Percentiles rank a stretch among this genome's conserved stretches.
Conservation (phyloP, 1,284 basidiomycete genomes). For the Stereum hirsutum region DNA sequence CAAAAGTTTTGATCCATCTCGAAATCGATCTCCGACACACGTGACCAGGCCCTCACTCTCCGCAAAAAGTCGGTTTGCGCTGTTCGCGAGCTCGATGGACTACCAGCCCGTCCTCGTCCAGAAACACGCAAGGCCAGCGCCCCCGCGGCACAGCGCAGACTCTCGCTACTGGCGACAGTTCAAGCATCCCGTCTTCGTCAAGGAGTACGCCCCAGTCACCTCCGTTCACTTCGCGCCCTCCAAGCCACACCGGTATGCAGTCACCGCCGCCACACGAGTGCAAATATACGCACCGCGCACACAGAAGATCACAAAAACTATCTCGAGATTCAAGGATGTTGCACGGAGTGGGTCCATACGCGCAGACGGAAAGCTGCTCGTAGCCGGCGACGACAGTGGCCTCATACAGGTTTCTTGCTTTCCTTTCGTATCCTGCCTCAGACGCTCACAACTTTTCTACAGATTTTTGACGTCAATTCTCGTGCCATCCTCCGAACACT, state of each 20-base stretch:
- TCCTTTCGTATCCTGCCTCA: background rate
- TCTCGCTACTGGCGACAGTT: slow-evolving; percentile 77
- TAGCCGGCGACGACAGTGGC: slow-evolving; percentile 93
- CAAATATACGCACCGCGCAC: slow-evolving; percentile 96
- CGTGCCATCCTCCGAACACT: slow-evolving; percentile 91
- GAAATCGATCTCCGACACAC: slow-evolving; percentile 8
- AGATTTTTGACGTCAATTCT: slow-evolving; percentile 94
- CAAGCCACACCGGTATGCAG: slow-evolving; percentile 88
- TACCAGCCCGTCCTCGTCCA: slow-evolving; percentile 70
- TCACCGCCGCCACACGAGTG: slow-evolving; percentile 89
- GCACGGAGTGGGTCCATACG: slow-evolving; percentile 85
- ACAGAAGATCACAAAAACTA: slow-evolving; percentile 92
- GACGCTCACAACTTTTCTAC: background rate
- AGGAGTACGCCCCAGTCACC: slow-evolving; percentile 91
- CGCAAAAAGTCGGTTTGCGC: background rate
- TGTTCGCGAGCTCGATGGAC: slow-evolving; percentile 35
- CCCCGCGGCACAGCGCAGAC: slow-evolving; percentile 57
- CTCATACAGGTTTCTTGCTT: slow-evolving; percentile 68
- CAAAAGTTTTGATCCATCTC: too few relatives aligned
- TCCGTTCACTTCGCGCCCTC: slow-evolving; percentile 83
- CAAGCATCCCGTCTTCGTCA: slow-evolving; percentile 83
- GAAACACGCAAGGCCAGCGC: slow-evolving; percentile 44
- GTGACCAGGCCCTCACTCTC: slow-evolving; percentile 5
- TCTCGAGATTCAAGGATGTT: slow-evolving; percentile 94
- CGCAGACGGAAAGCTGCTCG: slow-evolving; percentile 88